phyloP scores from a whole-genome alignment of 805 yeast genomes.

The Suhomyces sp. region DNA sequence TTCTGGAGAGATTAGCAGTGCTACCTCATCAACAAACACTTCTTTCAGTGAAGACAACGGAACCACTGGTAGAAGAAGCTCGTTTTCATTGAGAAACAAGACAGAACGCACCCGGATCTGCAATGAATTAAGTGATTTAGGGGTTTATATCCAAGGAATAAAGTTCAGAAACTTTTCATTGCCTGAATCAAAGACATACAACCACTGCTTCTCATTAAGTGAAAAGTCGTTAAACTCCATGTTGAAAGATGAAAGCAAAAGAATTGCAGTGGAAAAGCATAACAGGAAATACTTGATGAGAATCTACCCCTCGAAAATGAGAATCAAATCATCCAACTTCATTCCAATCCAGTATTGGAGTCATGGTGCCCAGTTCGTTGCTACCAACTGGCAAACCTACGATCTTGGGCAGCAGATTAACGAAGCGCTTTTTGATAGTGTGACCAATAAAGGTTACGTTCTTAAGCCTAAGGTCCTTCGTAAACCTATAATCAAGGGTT shows the following conservation, averaged over 20 bases:
- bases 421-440: constrained; percentile 70
- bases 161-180: constrained; percentile 79
- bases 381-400: constrained; percentile 93
- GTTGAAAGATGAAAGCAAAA: constrained; percentile 57
- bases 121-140: constrained; percentile 54
- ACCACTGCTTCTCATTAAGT: constrained; percentile 84
- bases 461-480: constrained; percentile 62
- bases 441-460: constrained; percentile 67
- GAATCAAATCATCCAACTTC: constrained; percentile 79
- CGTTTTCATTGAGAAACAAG: constrained; percentile 22
- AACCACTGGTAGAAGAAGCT: constrained; percentile 9
- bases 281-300: constrained; percentile 74
- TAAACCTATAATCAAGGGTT: constrained; percentile 27
- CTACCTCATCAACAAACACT: constrained; percentile 37
- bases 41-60: constrained; percentile 42
- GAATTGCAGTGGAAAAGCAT: constrained; percentile 64
- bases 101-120: constrained; percentile 22
- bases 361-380: constrained; percentile 89
- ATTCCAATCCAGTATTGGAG: constrained; percentile 79
- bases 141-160: constrained; percentile 69
- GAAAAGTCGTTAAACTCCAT: constrained; percentile 66
- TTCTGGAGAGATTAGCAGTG: constrained; percentile 14
- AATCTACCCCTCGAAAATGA: constrained; percentile 77
- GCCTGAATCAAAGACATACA: constrained; percentile 76
- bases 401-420: constrained; percentile 88